These are phyloP conservation scores for Aspergillus flavus DNA, from an alignment of 2,329 filamentous ascomycete species.

Conservation along the genomic window DNA sequence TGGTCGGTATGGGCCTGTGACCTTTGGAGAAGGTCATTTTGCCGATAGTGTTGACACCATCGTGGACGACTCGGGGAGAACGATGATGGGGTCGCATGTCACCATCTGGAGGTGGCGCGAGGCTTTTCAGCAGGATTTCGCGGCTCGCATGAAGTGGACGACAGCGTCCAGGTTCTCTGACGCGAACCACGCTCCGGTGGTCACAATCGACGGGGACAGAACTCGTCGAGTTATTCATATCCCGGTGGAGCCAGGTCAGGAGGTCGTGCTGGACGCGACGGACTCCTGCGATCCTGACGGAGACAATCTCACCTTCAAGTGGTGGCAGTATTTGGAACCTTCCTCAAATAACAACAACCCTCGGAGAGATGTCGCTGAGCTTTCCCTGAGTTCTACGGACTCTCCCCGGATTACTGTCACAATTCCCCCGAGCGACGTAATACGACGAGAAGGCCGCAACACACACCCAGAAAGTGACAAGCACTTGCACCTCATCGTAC, in stretches of 20 bases:
- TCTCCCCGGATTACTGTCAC: background rate
- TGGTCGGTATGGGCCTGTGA: background rate
- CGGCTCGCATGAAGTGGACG: background rate
- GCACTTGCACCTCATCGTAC: background rate
- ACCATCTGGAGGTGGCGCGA: background rate
- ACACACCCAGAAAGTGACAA: background rate
- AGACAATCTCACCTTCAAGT: background rate
- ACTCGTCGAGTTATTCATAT: background rate
- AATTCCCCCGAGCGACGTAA: background rate
- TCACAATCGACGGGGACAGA: background rate
- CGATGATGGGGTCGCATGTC: background rate
- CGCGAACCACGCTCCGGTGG: background rate
- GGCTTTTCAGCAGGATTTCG: background rate
- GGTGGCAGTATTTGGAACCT: background rate
- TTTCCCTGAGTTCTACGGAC: background rate
- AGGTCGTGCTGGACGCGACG: background rate
- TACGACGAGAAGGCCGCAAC: background rate
- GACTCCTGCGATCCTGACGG: background rate
- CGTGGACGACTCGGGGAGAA: background rate
- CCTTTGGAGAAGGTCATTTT: background rate
- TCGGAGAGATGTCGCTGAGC: background rate
- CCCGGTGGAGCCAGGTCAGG: background rate
- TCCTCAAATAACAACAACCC: background rate
- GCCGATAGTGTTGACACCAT: background rate
- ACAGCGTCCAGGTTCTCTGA: background rate